Base-by-base conservation (phyloP, 495 filamentous ascomycete species). In the Aspergillus heteromorphus region DNA sequence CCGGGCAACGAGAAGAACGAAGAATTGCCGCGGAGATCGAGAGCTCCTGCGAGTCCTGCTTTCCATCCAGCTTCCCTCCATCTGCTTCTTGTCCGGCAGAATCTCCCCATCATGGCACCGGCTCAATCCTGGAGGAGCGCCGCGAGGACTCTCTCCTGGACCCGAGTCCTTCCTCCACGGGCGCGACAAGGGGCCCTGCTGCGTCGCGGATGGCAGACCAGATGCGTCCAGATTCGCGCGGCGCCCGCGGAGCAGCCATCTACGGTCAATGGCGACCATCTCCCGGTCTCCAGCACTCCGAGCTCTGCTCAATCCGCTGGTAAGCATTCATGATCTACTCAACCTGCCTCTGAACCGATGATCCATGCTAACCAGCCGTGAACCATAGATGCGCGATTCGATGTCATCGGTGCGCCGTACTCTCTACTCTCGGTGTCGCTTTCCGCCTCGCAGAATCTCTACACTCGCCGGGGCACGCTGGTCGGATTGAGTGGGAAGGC, bases 381-480 rank as follows among this genome's bases (percentile, higher is more conserved):
- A 14, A 45, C 23, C 11, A n/a, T 55, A 96, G 93, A 97, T 84
- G 93, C 92, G 17, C 84, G 83, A 51, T 98, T 98, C 66, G 90
- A 97, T 65, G 89, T 97, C 27, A 72, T 97, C 57, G 93, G 91
- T 45, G 77, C 88, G 18, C 89, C 91, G 3, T 92, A 88, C 65
- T 96, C 95, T 30, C 81, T 98, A 42, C 87, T 98, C 61, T 95
- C 91, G 19, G 89, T 96, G 53, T 86, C 87, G 7, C 80, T 98
- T 31, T 95, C 93, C 40, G 87, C 93, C 20, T 97, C 93, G 25
- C 92, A 96, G 59, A 85, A 89, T 57, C 79, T 98, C 19, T 96
- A 91, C 71, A 95, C 93, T 29, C 83, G 92, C 40, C 84, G 89
- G 52, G 93, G 93, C 29, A 96, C 91, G 2, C 73, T 98, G 40